Conservation (phyloP, 2,329 filamentous ascomycete species). For the Dactylellina sp. region DNA sequence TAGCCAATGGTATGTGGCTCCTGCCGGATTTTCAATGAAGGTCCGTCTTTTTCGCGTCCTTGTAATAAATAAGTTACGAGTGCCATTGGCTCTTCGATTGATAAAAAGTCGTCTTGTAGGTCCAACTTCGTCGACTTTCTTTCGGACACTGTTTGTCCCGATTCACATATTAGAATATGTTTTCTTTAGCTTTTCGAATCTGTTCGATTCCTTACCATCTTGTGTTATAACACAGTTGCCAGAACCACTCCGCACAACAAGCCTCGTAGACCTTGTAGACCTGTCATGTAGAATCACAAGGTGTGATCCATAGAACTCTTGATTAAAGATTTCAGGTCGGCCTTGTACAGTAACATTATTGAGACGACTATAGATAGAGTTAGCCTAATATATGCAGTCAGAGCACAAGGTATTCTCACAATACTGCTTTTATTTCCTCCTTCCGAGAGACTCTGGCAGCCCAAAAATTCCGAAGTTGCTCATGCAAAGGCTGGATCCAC, state of each 20-base stretch:
- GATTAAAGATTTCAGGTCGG: conserved; percentile 42
- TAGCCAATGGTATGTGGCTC: conserved; percentile 52
- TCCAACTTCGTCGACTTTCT: conserved; percentile 44
- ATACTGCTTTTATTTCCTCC: conserved; percentile 43
- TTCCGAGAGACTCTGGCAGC: conserved; percentile 40
- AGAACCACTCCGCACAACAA: conserved; percentile 31
- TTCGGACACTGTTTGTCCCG: conserved; percentile 31
- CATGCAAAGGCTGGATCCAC: conserved; percentile 52
- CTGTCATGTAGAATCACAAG: conserved; percentile 49
- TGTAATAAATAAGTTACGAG: conserved; percentile 28
- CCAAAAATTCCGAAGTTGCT: conserved; percentile 52
- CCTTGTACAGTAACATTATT: conserved; percentile 41
- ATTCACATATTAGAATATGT: not conserved
- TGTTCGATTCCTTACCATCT: conserved; percentile 30
- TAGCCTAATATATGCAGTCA: not conserved
- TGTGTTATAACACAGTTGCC: conserved; percentile 46
- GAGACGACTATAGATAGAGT: conserved; percentile 18
- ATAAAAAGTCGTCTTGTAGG: conserved; percentile 35
- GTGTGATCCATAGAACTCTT: conserved; percentile 44
- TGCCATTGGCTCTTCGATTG: conserved; percentile 51
- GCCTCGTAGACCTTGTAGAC: conserved; percentile 38
- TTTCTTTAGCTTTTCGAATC: not conserved
- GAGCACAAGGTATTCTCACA: conserved; percentile 7
- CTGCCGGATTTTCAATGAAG: conserved; percentile 43
- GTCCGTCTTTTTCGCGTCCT: conserved; percentile 46